phyloP scores from a whole-genome alignment of 257 asterid species.

The Avicennia marina region DNA sequence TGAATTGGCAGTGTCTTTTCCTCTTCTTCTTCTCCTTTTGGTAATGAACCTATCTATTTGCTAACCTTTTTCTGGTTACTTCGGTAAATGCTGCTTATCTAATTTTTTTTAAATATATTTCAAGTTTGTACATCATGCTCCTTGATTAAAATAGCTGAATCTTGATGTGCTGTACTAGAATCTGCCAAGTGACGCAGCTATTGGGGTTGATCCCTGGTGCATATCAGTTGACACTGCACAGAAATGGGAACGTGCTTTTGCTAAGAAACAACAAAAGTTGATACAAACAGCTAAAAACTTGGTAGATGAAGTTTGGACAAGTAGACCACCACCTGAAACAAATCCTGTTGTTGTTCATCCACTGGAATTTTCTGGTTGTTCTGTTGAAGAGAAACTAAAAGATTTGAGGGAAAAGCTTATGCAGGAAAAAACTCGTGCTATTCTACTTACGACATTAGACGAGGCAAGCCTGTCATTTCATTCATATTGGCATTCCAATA shows the following conservation, averaged over 20 bases:
- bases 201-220: slow-evolving; percentile 97
- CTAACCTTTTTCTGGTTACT: slow-evolving; percentile 7
- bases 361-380: slow-evolving; percentile 71
- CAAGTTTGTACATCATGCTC: too few species aligned
- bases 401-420: slow-evolving; percentile 71
- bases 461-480: slow-evolving; percentile 49
- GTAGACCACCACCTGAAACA: slow-evolving; percentile 60
- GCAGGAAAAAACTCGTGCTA: slow-evolving; percentile 65
- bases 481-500: slow-evolving; percentile 1
- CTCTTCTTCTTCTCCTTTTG: background rate
- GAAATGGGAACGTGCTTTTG: slow-evolving; percentile 74
- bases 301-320: slow-evolving; percentile 91
- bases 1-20: background rate
- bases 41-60: background rate
- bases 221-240: slow-evolving; percentile 87
- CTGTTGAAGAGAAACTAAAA: slow-evolving; percentile 76
- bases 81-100: slow-evolving; percentile 3
- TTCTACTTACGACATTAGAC: slow-evolving; percentile 70
- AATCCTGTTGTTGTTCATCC: slow-evolving; percentile 76
- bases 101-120: slow-evolving; percentile 2
- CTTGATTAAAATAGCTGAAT: slow-evolving; percentile 17
- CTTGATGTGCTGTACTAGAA: slow-evolving; percentile 47
- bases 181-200: slow-evolving; percentile 62
- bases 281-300: slow-evolving; percentile 60
- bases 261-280: slow-evolving; percentile 72